These are phyloP conservation scores for Poteriospumella lacustris DNA, from an alignment of 108 stramenopile genomes.

Conservation along the genomic window DNA sequence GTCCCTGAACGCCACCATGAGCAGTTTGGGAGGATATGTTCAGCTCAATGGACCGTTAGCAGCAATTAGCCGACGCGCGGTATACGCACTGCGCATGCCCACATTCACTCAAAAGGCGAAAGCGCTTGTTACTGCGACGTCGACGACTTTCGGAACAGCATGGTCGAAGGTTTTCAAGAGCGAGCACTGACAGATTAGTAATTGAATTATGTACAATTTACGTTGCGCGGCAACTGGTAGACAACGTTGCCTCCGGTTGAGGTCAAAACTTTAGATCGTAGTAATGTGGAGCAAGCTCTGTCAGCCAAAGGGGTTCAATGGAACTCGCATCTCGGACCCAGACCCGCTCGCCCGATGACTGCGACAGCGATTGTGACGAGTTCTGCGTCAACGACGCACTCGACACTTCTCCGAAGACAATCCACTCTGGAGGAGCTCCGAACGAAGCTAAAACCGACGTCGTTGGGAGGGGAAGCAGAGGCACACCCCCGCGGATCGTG, in stretches of 20 bases:
- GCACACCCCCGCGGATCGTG: constrained; percentile 67
- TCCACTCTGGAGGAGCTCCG: constrained; percentile 52
- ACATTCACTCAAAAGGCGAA: constrained; percentile 40
- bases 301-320: constrained; percentile 21
- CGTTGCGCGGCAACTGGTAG: too few relatives aligned
- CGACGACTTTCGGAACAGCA: not conserved
- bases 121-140: constrained; percentile 2
- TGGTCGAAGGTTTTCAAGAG: too few relatives aligned
- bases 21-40: constrained; percentile 58
- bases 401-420: constrained; percentile 48
- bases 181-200: too few relatives aligned
- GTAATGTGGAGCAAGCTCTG: constrained; percentile 17
- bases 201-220: too few relatives aligned
- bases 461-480: constrained; percentile 52
- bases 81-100: constrained; percentile 73
- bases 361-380: too few relatives aligned
- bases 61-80: constrained; percentile 58
- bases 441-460: constrained; percentile 53
- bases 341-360: too few relatives aligned
- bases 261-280: constrained; percentile 47
- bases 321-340: not conserved
- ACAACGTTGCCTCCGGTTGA: constrained; percentile 47
- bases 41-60: constrained; percentile 59
- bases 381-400: not conserved
- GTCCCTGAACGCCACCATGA: constrained; percentile 30